These are phyloP conservation scores for Patellaria atrata DNA, from an alignment of 495 filamentous ascomycete genomes.

Conservation along the genomic window DNA sequence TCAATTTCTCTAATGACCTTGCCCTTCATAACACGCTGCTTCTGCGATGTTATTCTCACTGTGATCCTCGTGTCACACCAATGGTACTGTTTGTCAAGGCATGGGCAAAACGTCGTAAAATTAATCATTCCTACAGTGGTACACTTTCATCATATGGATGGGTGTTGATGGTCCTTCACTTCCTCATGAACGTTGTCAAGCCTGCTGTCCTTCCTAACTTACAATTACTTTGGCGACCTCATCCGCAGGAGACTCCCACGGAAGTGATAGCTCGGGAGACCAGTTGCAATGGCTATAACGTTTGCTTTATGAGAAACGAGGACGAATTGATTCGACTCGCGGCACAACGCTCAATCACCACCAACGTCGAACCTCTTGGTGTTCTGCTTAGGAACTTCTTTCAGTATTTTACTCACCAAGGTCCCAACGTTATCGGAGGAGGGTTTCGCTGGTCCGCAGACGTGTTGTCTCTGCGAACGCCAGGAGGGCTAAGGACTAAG, in stretches of 20 bases:
- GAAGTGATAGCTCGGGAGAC: conserved; percentile 20
- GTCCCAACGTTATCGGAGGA: conserved; percentile 36
- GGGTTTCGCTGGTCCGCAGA: conserved; percentile 59
- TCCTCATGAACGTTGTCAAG: conserved; percentile 60
- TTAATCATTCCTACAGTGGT: conserved; percentile 69
- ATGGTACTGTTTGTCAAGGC: conserved; percentile 69
- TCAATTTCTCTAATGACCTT: conserved; percentile 69
- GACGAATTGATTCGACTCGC: conserved; percentile 41
- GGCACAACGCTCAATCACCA: conserved; percentile 35
- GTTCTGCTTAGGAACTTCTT: conserved; percentile 62
- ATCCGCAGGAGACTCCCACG: conserved; percentile 20
- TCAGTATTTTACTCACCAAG: conserved; percentile 69
- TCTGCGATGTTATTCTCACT: conserved; percentile 59
- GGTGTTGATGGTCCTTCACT: conserved; percentile 87
- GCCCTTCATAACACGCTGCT: conserved; percentile 67
- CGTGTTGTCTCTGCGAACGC: conserved; percentile 55
- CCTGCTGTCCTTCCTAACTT: conserved; percentile 73
- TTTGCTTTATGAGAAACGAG: conserved; percentile 58
- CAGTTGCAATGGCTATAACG: conserved; percentile 39
- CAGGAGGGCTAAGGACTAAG: conserved; percentile 53
- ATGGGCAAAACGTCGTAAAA: conserved; percentile 67
- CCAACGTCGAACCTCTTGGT: conserved; percentile 48
- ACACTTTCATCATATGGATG: conserved; percentile 78
- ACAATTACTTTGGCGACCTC: conserved; percentile 34
- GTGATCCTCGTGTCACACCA: conserved; percentile 55